phyloP scores from a whole-genome alignment of 768 basidiomycete species.

The Wakefieldia striispora region DNA sequence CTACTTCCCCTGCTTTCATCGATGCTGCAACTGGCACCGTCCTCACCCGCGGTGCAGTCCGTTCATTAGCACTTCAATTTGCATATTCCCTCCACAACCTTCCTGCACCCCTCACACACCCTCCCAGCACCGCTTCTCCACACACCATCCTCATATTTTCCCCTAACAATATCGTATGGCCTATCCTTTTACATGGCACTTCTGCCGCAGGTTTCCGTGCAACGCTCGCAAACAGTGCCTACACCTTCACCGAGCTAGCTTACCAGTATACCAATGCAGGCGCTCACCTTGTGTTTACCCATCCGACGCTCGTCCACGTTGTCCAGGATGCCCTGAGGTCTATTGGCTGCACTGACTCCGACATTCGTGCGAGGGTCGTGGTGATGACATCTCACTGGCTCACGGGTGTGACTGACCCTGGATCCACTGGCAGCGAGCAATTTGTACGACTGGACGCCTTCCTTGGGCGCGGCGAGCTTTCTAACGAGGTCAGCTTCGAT shows the following conservation, averaged over 20 bases:
- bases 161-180: constrained; percentile 62
- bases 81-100: constrained; percentile 55
- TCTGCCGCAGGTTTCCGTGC: constrained; percentile 66
- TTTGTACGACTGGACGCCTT: constrained; percentile 47
- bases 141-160: constrained; percentile 61
- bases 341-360: constrained; percentile 43
- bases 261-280: constrained; percentile 70
- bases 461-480: constrained; percentile 47
- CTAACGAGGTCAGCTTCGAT: constrained; percentile 54
- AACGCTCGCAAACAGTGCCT: constrained; percentile 73
- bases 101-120: constrained; percentile 43
- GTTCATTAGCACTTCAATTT: constrained; percentile 52
- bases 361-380: constrained; percentile 54
- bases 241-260: constrained; percentile 63
- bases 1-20: constrained; percentile 53
- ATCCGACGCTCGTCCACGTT: constrained; percentile 57
- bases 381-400: constrained; percentile 52
- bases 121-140: constrained; percentile 41
- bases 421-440: constrained; percentile 32
- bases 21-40: constrained; percentile 59
- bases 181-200: constrained; percentile 42
- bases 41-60: constrained; percentile 55
- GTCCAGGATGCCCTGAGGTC: constrained; percentile 56
- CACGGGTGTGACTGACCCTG: constrained; percentile 30
- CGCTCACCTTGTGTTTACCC: constrained; percentile 61